These are phyloP conservation scores for Sporodiniella umbellata DNA, from an alignment of 371 early-diverging fungal species.

Conservation along the genomic window DNA sequence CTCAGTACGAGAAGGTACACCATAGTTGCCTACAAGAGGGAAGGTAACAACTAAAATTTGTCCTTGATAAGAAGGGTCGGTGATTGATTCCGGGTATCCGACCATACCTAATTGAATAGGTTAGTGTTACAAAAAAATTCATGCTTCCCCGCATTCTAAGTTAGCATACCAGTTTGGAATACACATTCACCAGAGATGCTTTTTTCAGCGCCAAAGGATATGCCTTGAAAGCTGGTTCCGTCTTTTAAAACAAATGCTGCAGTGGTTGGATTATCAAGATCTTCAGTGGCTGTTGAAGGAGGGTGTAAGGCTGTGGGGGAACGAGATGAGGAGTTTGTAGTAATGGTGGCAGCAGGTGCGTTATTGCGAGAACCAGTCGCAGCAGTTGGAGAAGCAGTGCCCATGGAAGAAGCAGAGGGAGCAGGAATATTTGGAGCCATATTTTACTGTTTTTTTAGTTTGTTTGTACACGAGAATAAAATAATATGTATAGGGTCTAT, in stretches of 20 bases:
- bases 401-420: constrained; percentile 38
- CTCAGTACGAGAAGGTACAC: constrained; percentile 74
- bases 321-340: constrained; percentile 32
- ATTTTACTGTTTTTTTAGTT: constrained; percentile 2
- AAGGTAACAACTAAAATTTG: constrained; percentile 92
- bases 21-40: constrained; percentile 91
- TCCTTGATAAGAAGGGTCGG: constrained; percentile 94
- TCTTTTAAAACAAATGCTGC: constrained; percentile 81
- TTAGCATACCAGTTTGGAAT: constrained; percentile 88
- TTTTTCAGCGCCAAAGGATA: constrained; percentile 91
- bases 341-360: constrained; percentile 48
- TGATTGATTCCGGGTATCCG: constrained; percentile 91
- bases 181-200: constrained; percentile 95
- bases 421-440: constrained; percentile 42
- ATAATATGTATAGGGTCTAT: background rate
- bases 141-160: background rate
- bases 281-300: constrained; percentile 55
- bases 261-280: constrained; percentile 44
- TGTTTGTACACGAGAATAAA: background rate
- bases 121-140: background rate
- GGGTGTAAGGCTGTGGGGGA: constrained; percentile 48
- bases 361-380: constrained; percentile 24
- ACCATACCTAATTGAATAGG: constrained; percentile 43
- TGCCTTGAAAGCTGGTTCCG: constrained; percentile 83
- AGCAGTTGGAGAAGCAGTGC: constrained; percentile 27